Evolutionary conservation across 768 basidiomycete genomes (phyloP).

Genomic region (Trichaptum fuscoviolaceum): DNA sequence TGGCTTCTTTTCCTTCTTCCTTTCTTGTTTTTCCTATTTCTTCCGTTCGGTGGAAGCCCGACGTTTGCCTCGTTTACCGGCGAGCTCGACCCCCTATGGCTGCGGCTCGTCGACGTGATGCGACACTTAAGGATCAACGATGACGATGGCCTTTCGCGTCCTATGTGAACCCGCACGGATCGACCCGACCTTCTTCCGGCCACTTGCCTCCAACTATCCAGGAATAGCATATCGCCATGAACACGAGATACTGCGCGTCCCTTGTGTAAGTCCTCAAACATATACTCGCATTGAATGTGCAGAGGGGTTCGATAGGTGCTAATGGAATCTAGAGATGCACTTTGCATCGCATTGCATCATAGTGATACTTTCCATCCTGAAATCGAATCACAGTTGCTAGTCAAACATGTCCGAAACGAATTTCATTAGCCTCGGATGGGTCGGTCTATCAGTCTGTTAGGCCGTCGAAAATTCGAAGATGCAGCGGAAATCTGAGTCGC

Average conservation of each 20-base stretch:
- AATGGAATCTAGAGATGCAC: not conserved
- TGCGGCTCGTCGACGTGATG: not conserved
- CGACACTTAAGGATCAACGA: not conserved
- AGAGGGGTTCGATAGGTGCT: not conserved
- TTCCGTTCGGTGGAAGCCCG: not conserved
- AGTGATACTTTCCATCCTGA: not conserved
- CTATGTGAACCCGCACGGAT: not conserved
- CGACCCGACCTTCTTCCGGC: not conserved
- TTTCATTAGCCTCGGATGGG: not conserved
- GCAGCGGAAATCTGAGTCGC: not conserved
- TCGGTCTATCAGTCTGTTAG: not conserved
- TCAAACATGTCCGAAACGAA: not conserved
- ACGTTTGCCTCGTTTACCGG: not conserved
- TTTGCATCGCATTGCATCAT: not conserved
- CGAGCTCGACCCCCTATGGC: not conserved
- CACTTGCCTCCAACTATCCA: not conserved
- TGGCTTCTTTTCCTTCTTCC: conserved; percentile 4
- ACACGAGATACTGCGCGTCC: not conserved
- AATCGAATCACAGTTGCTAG: not conserved
- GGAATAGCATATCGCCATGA: not conserved
- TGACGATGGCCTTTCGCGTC: not conserved
- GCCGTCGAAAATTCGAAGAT: not conserved
- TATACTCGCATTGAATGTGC: not conserved
- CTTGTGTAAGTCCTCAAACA: not conserved
- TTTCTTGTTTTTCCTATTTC: conserved; percentile 4